Evolutionary conservation across 2,329 filamentous ascomycete species (phyloP).

Genomic region (Helotiales sp.): DNA sequence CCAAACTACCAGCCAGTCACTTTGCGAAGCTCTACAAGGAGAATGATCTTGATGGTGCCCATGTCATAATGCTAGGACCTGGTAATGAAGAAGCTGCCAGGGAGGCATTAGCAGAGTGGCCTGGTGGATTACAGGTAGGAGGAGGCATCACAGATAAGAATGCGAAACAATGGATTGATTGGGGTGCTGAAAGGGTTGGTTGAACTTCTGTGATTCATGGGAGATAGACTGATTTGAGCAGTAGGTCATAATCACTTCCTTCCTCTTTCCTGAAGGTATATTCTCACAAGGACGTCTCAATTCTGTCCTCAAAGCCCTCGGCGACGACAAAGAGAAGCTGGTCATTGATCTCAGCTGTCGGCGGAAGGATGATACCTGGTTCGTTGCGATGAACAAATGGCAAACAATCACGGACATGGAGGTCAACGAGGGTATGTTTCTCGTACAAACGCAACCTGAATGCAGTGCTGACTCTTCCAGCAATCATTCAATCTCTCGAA

Average conservation of each 20-base stretch:
- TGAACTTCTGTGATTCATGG: not conserved
- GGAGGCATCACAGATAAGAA: slow-evolving; percentile 91
- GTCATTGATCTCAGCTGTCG: slow-evolving; percentile 96
- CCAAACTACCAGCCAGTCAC: slow-evolving; percentile 75
- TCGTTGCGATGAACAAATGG: slow-evolving; percentile 99
- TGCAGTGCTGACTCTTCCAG: slow-evolving; percentile 45
- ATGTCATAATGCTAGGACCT: slow-evolving; percentile 95
- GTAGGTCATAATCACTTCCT: slow-evolving; percentile 96
- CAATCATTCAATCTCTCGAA: slow-evolving; percentile 76
- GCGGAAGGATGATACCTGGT: slow-evolving; percentile 73
- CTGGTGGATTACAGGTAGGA: slow-evolving; percentile 78
- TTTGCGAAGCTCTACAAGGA: slow-evolving; percentile 82
- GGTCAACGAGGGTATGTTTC: slow-evolving; percentile 69
- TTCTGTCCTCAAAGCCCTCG: slow-evolving; percentile 70
- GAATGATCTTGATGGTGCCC: slow-evolving; percentile 72
- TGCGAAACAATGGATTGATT: slow-evolving; percentile 81
- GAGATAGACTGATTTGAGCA: slow-evolving; percentile 21
- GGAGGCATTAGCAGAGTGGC: slow-evolving; percentile 79
- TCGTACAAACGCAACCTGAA: not conserved
- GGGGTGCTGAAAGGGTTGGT: slow-evolving; percentile 82
- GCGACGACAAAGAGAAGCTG: slow-evolving; percentile 73
- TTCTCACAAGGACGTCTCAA: slow-evolving; percentile 80
- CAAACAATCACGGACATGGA: slow-evolving; percentile 97
- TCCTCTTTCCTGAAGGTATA: slow-evolving; percentile 79
- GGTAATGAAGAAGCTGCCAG: slow-evolving; percentile 79